Conservation (phyloP, 768 basidiomycete genomes). For the Suillus alpinus region DNA sequence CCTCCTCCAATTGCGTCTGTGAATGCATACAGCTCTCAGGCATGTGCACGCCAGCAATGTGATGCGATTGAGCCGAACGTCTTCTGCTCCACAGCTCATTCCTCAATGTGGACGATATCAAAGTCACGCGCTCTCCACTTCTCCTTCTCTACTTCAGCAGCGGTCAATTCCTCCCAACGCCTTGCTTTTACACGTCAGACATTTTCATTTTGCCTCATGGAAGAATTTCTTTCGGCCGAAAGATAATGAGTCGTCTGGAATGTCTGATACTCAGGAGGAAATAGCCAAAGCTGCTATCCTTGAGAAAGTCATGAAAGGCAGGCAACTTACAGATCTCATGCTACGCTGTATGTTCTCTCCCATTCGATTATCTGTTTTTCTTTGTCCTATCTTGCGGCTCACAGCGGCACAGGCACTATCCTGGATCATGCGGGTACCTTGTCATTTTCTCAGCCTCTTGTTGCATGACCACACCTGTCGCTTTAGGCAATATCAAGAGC, state of each 20-base stretch:
- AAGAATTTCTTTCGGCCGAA: conserved; percentile 20
- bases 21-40: conserved; percentile 33
- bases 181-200: not conserved
- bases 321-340: conserved; percentile 87
- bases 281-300: conserved; percentile 68
- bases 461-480: conserved; percentile 25
- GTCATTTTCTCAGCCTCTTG: conserved; percentile 13
- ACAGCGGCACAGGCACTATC: conserved; percentile 64
- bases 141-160: not conserved
- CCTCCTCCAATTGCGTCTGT: conserved; percentile 7
- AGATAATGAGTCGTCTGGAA: not conserved
- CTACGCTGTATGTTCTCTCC: conserved; percentile 70
- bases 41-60: conserved; percentile 33
- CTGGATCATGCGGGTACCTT: conserved; percentile 76
- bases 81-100: conserved; percentile 1
- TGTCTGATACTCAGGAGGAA: conserved; percentile 58
- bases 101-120: not conserved
- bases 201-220: conserved; percentile 23
- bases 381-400: conserved; percentile 5
- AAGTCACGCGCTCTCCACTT: not conserved
- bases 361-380: conserved; percentile 9
- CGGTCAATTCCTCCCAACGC: not conserved
- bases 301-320: conserved; percentile 83
- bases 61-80: conserved; percentile 20
- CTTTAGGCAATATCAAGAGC: conserved; percentile 76